phyloP scores from a whole-genome alignment of 129 eudicot genomes.

The Artemisia tridentata region DNA sequence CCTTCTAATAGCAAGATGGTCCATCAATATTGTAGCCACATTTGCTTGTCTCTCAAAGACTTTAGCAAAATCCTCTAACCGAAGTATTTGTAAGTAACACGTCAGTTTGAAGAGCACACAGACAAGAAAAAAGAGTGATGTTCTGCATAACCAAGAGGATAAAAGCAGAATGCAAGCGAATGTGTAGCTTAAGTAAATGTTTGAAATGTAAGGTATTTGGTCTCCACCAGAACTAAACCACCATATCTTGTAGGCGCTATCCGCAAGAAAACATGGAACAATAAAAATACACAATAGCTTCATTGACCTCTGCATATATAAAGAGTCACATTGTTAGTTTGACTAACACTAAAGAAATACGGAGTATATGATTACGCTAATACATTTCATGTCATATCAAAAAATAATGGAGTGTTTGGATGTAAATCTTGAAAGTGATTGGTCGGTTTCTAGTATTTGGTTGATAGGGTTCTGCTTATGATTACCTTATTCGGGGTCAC shows the following conservation, averaged over 20 bases:
- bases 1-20: slow-evolving; percentile 75
- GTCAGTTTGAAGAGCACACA: slow-evolving; percentile 77
- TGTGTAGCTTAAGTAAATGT: slow-evolving; percentile 55
- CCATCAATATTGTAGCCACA: slow-evolving; percentile 57
- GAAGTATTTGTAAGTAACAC: slow-evolving; percentile 74
- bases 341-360: neutral
- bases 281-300: slow-evolving; percentile 72
- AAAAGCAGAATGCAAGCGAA: slow-evolving; percentile 56
- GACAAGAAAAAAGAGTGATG: slow-evolving; percentile 65
- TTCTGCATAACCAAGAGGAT: slow-evolving; percentile 81
- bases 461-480: neutral
- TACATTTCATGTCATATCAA: neutral
- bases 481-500: neutral
- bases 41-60: slow-evolving; percentile 69
- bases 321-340: slow-evolving; percentile 10
- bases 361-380: neutral
- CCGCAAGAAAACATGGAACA: slow-evolving; percentile 70
- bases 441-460: neutral
- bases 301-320: slow-evolving; percentile 68
- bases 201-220: slow-evolving; percentile 61
- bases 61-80: slow-evolving; percentile 73
- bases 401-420: neutral
- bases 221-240: slow-evolving; percentile 72
- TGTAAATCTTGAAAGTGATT: neutral
- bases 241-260: slow-evolving; percentile 77